Evolutionary conservation across 2,329 filamentous ascomycete genomes (phyloP), one percentile per base, ranked within the genome.

Genomic region (Epichloe aotearoae): DNA sequence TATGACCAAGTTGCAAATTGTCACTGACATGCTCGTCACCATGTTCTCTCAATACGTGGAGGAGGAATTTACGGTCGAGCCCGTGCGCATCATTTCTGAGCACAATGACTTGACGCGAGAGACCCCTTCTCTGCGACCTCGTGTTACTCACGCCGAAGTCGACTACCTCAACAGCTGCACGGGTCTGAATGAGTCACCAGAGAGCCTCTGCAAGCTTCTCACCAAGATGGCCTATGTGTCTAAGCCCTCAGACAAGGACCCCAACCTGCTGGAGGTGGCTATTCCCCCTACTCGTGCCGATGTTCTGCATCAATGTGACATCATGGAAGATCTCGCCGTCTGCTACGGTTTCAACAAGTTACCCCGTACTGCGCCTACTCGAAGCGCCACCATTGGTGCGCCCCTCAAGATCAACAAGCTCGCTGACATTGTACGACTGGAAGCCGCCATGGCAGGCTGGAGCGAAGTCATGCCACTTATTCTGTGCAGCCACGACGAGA

Each of bases 271-370:
- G 53, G 84, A 94, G 61, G 83, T 97, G 30, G 77, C 83, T 37
- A 80, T 97, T 23, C 93, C 93, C 81, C 90, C 90, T 34, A 97
- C 90, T 45, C 82, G 93, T 55, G 91, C 93, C 46, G 93, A 98
- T 66, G 84, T 98, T 41, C 82, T 98, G 34, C 93, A 98, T 68
- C 86, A 96, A 64, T 94, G 89, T 61, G 93, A 98, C 65, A 87
- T 98, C 58, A 98, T 98, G 91, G 93, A 98, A 71, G 94, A 98
- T 64, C 83, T 94, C 19, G 93, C 89, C 40, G 93, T 98, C 57
- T 89, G 88, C 49, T 96, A 97, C 67, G 93, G 94, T 57, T 98
- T 95, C 79, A 98, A 98, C 76, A 88, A 86, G 56, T 83, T 98
- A 17, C 90, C 91, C 1, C 84, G 89, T 49, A 82, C 84, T 46